Evolutionary conservation across 2,329 filamentous ascomycete genomes (phyloP), one percentile per base, ranked within the genome.

Genomic region (Clonostachys rhizophaga): DNA sequence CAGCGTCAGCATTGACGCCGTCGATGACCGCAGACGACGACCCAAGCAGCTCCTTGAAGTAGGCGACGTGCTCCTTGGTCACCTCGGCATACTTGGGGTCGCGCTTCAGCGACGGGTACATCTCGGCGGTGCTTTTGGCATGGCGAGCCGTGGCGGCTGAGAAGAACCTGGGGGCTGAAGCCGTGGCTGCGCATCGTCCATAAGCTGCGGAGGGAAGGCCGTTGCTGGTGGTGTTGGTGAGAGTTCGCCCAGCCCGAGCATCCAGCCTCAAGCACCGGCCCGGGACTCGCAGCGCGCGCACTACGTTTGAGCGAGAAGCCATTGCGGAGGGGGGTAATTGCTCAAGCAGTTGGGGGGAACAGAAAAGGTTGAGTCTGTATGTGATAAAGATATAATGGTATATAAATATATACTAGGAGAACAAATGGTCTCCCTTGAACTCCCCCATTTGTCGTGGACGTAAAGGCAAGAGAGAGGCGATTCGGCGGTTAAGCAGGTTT

Each of bases 11-110:
- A 5, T 83, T 89, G 47, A 96, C 78, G 44, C 89, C 89, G 63
- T 96, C 91, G 51, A 97, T 81, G 45, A 96, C 76, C 3, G 90
- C 91, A 35, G 87, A 88, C 35, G 86, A 82, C 43, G 80, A 78
- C 47, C 90, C 89, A 34, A 99, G 78, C n/a, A 96, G 70, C 17
- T 82, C 73, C 63, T 86, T 84, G 76, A 99, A 96, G 69, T 81
- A 84, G 43, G 82, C 75, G 46, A 97, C 88, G 75, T 99, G 87
- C 37, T 92, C 86, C 41, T 75, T 66, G 4, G 84, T 90, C 56
- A 99, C 70, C 61, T 83, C 67, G 33, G 83, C 73, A 66, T 94
- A 99, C 30, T 83, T 84, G 13, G 81, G 65, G 60, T 96, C 83
- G 55, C 94, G 82, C 71, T 91, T 82, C 59, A 99, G 74, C 50